Conservation (phyloP, 164 flowering plant species). For the Chloranthus sessilifolius region DNA sequence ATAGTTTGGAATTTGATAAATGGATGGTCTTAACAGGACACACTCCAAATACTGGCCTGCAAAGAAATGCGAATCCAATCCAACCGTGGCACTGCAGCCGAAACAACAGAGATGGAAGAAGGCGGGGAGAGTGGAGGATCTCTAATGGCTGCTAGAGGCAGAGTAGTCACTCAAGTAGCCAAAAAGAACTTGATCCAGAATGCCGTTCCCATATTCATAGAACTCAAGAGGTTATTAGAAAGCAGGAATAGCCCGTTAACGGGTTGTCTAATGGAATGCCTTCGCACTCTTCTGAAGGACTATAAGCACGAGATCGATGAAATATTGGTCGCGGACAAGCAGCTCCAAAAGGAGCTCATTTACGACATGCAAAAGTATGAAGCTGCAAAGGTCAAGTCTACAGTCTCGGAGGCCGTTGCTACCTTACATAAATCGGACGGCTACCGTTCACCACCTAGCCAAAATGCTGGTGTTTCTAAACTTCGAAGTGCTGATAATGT, state of each 20-base stretch:
- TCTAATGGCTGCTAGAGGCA: slow-evolving; percentile 52
- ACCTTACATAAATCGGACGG: slow-evolving; percentile 27
- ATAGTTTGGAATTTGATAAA: not conserved
- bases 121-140: slow-evolving; percentile 39
- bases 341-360: slow-evolving; percentile 87
- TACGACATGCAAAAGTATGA: slow-evolving; percentile 94
- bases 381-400: slow-evolving; percentile 45
- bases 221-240: slow-evolving; percentile 76
- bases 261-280: slow-evolving; percentile 98
- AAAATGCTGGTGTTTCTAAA: slow-evolving; percentile 2
- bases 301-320: slow-evolving; percentile 94
- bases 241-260: slow-evolving; percentile 86
- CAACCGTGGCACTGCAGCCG: slow-evolving; percentile 45
- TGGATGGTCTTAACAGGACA: slow-evolving; percentile 48
- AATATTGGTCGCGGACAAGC: slow-evolving; percentile 80
- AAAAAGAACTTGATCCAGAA: slow-evolving; percentile 82
- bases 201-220: slow-evolving; percentile 90
- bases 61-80: slow-evolving; percentile 77
- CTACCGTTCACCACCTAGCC: slow-evolving; percentile 24
- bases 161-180: slow-evolving; percentile 74
- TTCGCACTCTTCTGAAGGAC: slow-evolving; percentile 80
- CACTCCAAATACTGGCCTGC: slow-evolving; percentile 74
- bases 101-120: slow-evolving; percentile 38
- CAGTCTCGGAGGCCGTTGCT: slow-evolving; percentile 46
- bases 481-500: not conserved